Evolutionary conservation across 371 early-diverging fungal species (phyloP).

Genomic region (Mucor irregularis): DNA sequence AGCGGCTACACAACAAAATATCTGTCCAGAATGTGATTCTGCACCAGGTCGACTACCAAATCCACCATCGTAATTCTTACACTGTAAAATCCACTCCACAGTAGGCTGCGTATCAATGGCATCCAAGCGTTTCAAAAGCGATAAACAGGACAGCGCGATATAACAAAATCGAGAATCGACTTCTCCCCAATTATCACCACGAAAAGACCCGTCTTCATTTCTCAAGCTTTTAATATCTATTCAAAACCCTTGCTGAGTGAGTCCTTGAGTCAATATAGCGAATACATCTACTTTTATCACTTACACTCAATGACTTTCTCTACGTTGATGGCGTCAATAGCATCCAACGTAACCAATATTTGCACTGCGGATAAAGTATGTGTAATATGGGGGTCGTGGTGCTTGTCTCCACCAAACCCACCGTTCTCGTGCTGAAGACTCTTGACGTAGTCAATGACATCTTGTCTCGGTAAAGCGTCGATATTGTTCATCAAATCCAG

Average conservation of each 20-base stretch:
- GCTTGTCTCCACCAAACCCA: constrained; percentile 90
- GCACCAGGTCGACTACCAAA: constrained; percentile 93
- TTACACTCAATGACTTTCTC: constrained; percentile 74
- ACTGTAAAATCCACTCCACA: constrained; percentile 75
- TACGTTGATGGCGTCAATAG: constrained; percentile 72
- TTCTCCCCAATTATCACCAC: constrained; percentile 95
- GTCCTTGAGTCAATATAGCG: too few species aligned
- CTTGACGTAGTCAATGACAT: constrained; percentile 77
- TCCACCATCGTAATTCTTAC: constrained; percentile 98
- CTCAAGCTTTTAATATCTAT: constrained; percentile 61
- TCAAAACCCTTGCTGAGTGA: too few species aligned
- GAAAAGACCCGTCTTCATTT: constrained; percentile 78
- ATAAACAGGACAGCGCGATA: constrained; percentile 77
- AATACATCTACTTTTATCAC: too few species aligned
- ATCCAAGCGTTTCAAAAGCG: constrained; percentile 75
- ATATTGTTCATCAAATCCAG: constrained; percentile 70
- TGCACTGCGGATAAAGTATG: constrained; percentile 96
- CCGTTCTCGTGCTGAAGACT: constrained; percentile 81
- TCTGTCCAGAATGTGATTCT: constrained; percentile 95
- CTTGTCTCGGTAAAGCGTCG: constrained; percentile 71
- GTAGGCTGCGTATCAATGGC: constrained; percentile 72
- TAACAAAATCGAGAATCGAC: constrained; percentile 95
- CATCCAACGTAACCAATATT: constrained; percentile 82
- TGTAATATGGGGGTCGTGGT: constrained; percentile 91
- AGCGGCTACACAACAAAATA: constrained; percentile 93